Base-by-base conservation (phyloP, 805 yeast genomes). In the Groenewaldozyma salmanticensis region DNA sequence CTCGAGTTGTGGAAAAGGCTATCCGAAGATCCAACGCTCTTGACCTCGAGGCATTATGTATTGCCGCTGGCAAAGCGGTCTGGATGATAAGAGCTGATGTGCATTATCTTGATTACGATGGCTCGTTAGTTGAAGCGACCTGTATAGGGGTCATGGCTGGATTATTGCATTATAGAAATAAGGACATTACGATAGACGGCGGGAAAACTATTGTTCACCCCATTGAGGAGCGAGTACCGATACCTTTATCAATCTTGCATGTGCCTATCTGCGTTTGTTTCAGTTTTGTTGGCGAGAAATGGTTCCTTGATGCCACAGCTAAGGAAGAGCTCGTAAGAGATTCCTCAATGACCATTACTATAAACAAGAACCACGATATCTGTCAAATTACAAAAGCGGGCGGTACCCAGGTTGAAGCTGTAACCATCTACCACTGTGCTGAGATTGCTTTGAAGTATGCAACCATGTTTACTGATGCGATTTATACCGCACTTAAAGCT, bases 31-130 rank as follows among this genome's bases (percentile, higher is more conserved):
- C 95, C 1, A 83, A 83, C 47, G 95, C 97, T 0, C 64, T 92
- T 35, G 98, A 92, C 61, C 70, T 90, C 33, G 98, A 92, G 59
- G 76, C 85, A 37, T 64, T 92, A 35, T 90, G 97, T 64, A 85
- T 92, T 35, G 74, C 83, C 18, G 94, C 96, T 0, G 97, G 96
- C 2, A 72, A 77, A 40, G 80, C 85, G 49, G 87, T 94, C 56
- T 92, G 98, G 98, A 71, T 78, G 42, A 68, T 92, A 9, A 72
- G 94, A 43, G 96, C 94, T 0, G 96, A 88, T 56, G 76, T 92
- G 15, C 94, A 87, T 55, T 83, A 84, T 52, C 62, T 92, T 43
- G 81, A 87, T 57, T 86, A 77, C 55, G 98, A 92, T 61, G 98
- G 98, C 33, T 94, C 94, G 16, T 72, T 92, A 37, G 79, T 88